Conservation (phyloP, 139 green algal species). For the Chlorella sp. region DNA sequence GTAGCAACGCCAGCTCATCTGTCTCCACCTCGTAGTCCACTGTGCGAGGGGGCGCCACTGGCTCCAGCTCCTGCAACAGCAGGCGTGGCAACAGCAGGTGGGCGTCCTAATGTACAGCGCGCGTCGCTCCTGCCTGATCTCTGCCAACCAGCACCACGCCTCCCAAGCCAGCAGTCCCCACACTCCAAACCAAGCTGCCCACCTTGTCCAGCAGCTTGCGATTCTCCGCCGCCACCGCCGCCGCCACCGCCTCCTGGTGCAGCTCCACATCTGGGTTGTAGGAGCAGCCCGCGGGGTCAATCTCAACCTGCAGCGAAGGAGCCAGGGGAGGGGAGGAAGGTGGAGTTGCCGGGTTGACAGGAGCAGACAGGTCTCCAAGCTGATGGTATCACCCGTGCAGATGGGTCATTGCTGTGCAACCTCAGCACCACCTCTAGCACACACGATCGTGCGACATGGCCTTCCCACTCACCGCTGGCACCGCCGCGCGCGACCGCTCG, state of each 20-base stretch:
- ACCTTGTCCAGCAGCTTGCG: slow-evolving; percentile 51
- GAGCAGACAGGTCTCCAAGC: too few species aligned
- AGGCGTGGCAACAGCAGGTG: not conserved
- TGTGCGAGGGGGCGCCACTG: slow-evolving; percentile 13
- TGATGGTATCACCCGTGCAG: too few species aligned
- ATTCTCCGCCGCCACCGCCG: slow-evolving; percentile 80
- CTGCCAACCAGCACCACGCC: not conserved
- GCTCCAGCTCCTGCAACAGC: slow-evolving; percentile 41
- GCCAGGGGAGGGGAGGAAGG: too few species aligned
- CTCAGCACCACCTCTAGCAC: too few species aligned
- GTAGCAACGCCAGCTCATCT: slow-evolving; percentile 54
- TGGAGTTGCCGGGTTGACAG: too few species aligned
- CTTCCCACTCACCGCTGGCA: not conserved
- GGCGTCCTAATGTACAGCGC: too few species aligned
- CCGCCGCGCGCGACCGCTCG: not conserved
- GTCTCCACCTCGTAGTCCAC: slow-evolving; percentile 43
- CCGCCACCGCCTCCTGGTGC: slow-evolving; percentile 84
- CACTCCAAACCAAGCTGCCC: not conserved
- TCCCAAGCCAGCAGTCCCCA: not conserved
- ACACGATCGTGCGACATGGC: too few species aligned
- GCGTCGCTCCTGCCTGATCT: too few species aligned
- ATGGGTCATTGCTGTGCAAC: too few species aligned
- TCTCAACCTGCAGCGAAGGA: slow-evolving; percentile 41
- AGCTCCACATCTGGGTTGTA: slow-evolving; percentile 81
- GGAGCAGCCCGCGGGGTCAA: slow-evolving; percentile 80